Base-by-base conservation (phyloP, 306 rosid species). In the Abrus precatorius region DNA sequence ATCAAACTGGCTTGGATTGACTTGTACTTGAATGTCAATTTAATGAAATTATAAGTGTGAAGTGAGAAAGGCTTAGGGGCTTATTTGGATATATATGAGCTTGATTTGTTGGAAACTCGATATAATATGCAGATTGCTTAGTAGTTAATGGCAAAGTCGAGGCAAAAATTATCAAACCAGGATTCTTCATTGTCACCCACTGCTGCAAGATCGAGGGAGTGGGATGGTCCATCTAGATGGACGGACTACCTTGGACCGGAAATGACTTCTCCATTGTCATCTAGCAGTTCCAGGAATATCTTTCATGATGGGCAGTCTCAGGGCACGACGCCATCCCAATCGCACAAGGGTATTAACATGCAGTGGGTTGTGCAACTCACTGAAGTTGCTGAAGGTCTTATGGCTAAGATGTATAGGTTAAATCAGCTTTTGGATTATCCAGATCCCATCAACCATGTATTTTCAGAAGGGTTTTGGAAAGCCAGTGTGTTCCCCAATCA, bases 391-490 rank as follows among this genome's bases (percentile, higher is more conserved):
- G 93, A 95, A 73, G 99, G 99, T 83, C 94, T 95, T 86, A 90
- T 95, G 99, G 99, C 97, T 83, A 93, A 93, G 88, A 93, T 93
- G 91, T 90, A 95, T 88, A 89, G 98, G 90, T 83, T 95, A 74
- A 93, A 93, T 83, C 99, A 95, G 79, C 93, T 93, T 78, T 87
- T 95, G 93, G 99, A 93, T 85, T 95, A 89, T 84, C 99, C 99
- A 3, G 98, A 95, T 84, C 96, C 98, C 41, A 80, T 91, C 71
- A 89, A 91, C 75, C 92, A 87, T 82, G 86, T 84, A 14, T 93
- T 89, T 89, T 90, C 96, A 34, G 98, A 95, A 29, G 92, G 91
- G 11, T 95, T 88, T 91, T 95, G 99, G 99, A 95, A 93, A 87
- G 86, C 97, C 0, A 93, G 98, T 52, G 93, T 93, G 76, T 90